Evolutionary conservation across 2,329 filamentous ascomycete genomes (phyloP), one percentile per base, ranked within the genome.

Genomic region (Emergomyces africanus): DNA sequence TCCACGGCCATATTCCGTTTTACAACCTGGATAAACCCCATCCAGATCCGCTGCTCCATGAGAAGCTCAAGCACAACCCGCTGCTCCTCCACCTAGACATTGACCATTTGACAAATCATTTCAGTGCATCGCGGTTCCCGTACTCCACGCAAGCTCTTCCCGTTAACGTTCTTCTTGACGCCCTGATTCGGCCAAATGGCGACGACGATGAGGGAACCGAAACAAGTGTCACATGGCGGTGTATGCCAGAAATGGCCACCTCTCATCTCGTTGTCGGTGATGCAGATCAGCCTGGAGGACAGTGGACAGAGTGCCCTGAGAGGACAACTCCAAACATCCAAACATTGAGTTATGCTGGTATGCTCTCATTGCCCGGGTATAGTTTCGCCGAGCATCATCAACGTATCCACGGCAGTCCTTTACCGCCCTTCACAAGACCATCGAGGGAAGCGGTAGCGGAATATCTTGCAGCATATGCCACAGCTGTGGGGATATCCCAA

Each of bases 141-240:
- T 84, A 85, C 70, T 84, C 82, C 44, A 83, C 79, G 0, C 81
- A 84, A 64, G 81, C 82, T 2, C 73, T 84, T 2, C 81, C 81
- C 0, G 72, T 84, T 58, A 84, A 85, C 64, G 80, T 81, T 14
- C 74, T 85, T 20, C 72, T 84, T 8, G 82, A 84, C 63, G 83
- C 82, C 0, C 72, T 85, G 5, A 70, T 84, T 18, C 76, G 81
- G 3, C 82, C 82, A 5, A 79, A 82, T 62, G 79, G 80, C 10
- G 82, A 85, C 61, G 79, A 83, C 60, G 74, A 81, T 60, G 75
- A 78, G 14, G 75, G 72, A 42, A 67, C 75, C 18, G 72, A 70
- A 25, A 78, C 79, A 2, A 81, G 81, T 64, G 66, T 84, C 5
- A 72, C 78, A 64, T 85, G 82, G 82, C 71, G 74, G 1, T 70